A percentile compares a stretch with the other conserved stretches of the same genome.
These are phyloP conservation scores for Alternaria sp. DNA, from an alignment of 2,329 filamentous ascomycete species.

Conservation along the genomic window DNA sequence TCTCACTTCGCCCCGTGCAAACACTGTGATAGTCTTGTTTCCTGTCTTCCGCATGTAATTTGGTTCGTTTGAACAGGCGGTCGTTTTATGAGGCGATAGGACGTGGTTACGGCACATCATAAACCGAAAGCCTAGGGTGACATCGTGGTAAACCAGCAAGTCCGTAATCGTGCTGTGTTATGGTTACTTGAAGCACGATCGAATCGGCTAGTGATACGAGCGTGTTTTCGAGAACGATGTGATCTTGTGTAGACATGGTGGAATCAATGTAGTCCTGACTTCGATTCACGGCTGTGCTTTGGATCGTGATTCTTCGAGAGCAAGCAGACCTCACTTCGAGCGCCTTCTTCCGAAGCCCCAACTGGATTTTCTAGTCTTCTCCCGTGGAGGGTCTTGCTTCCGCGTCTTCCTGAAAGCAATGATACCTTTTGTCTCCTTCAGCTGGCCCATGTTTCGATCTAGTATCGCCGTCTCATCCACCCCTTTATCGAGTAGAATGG, in stretches of 20 bases:
- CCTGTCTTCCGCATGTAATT: too few species aligned
- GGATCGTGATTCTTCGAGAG: background rate
- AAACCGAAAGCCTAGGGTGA: background rate
- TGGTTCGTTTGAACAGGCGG: too few species aligned
- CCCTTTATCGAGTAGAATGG: conserved; percentile 15
- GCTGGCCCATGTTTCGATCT: conserved; percentile 9
- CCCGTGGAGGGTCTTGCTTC: background rate
- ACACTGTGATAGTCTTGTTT: too few species aligned
- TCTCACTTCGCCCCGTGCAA: too few species aligned
- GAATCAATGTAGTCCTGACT: background rate
- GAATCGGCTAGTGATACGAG: conserved; percentile 1
- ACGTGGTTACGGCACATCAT: background rate
- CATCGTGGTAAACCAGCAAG: background rate
- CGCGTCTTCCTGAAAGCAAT: conserved; percentile 10
- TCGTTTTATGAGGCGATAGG: too few species aligned
- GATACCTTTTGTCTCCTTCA: conserved; percentile 19
- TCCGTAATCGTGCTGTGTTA: background rate
- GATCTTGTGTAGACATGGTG: background rate
- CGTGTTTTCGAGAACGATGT: background rate
- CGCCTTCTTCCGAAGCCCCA: background rate
- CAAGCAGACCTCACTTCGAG: background rate
- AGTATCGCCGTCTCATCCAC: conserved; percentile 22
- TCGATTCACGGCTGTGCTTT: background rate
- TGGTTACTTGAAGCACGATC: background rate
- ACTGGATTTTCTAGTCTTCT: background rate